These are phyloP conservation scores for Suhomyces coccinellae DNA, from an alignment of 1,139 yeast species.

Conservation along the genomic window DNA sequence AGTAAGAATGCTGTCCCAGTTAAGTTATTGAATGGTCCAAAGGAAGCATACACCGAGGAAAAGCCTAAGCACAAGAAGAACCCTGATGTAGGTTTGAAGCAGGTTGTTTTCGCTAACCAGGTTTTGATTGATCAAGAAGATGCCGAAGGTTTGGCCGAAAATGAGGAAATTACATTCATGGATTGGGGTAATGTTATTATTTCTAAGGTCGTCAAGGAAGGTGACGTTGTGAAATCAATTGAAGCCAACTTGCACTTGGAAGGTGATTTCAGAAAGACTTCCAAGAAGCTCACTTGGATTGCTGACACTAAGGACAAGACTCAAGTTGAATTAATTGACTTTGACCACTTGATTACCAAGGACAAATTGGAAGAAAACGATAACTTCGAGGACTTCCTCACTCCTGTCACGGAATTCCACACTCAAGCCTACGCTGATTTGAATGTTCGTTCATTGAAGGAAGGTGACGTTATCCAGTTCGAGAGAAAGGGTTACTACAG, in stretches of 20 bases:
- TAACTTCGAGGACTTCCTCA: conserved; percentile 88
- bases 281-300: conserved; percentile 94
- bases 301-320: conserved; percentile 75
- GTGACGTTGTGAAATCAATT: conserved; percentile 57
- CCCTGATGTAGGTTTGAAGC: conserved; percentile 84
- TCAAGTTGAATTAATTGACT: conserved; percentile 80
- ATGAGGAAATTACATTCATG: conserved; percentile 94
- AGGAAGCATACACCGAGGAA: conserved; percentile 58
- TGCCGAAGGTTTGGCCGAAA: conserved; percentile 67
- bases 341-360: conserved; percentile 93
- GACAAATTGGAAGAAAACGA: conserved; percentile 96
- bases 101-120: conserved; percentile 64
- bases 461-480: conserved; percentile 87
- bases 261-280: conserved; percentile 97
- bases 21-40: conserved; percentile 70
- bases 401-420: conserved; percentile 85
- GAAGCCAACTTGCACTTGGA: conserved; percentile 86
- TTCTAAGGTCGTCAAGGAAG: conserved; percentile 61
- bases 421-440: conserved; percentile 77
- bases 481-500: conserved; percentile 97
- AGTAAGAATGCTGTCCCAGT: conserved; percentile 62
- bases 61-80: conserved; percentile 96
- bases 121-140: conserved; percentile 87
- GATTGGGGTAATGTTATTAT: conserved; percentile 98
- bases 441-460: conserved; percentile 73